These are phyloP conservation scores for Macroventuria anomochaeta DNA, from an alignment of 2,329 filamentous ascomycete genomes.

Conservation along the genomic window DNA sequence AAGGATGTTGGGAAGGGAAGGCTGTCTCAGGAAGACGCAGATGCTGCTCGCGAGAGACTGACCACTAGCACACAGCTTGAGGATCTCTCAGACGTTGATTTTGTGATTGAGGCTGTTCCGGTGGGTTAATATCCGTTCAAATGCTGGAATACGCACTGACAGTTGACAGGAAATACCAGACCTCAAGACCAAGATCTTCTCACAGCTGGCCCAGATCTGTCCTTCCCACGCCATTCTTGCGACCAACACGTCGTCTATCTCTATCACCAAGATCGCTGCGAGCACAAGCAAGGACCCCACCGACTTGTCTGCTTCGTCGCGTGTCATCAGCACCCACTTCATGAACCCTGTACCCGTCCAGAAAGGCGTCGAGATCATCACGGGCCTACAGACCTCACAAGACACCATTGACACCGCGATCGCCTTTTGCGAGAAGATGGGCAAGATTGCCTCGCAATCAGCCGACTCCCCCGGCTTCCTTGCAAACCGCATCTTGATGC, in stretches of 20 bases:
- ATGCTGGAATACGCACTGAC: constrained; percentile 2
- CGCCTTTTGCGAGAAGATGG: constrained; percentile 88
- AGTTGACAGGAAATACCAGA: constrained; percentile 71
- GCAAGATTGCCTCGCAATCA: constrained; percentile 86
- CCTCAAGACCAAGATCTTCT: constrained; percentile 88
- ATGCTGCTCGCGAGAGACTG: constrained; percentile 73
- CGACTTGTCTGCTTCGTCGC: constrained; percentile 80
- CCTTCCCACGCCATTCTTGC: constrained; percentile 87
- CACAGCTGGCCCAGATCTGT: constrained; percentile 79
- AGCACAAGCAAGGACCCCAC: constrained; percentile 79
- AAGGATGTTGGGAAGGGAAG: constrained; percentile 91
- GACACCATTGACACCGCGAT: constrained; percentile 82
- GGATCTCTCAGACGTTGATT: constrained; percentile 82
- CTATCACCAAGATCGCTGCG: constrained; percentile 93
- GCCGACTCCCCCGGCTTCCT: constrained; percentile 93
- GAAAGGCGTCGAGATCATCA: constrained; percentile 97
- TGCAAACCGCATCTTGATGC: constrained; percentile 97
- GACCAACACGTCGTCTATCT: constrained; percentile 98
- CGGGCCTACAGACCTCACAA: constrained; percentile 86
- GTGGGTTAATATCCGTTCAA: constrained; percentile 23
- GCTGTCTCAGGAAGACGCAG: constrained; percentile 81
- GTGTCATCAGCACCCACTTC: constrained; percentile 95
- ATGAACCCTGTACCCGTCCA: constrained; percentile 99
- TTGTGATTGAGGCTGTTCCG: constrained; percentile 96
- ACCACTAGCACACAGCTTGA: constrained; percentile 75